Conservation (phyloP, 176 grass and related monocot genomes). For the Alloteropsis semialata region DNA sequence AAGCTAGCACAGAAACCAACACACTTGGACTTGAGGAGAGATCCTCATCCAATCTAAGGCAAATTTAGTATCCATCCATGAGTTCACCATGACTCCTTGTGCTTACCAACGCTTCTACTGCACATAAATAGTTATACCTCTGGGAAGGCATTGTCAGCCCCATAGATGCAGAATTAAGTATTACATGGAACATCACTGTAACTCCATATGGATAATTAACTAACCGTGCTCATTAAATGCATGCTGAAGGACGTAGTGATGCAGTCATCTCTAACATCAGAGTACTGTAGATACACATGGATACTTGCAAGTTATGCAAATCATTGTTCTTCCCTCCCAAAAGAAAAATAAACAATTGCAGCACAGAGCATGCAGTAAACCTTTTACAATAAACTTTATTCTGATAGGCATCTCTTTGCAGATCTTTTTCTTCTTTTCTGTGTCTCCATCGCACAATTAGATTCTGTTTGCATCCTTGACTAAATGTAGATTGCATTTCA, state of each 20-base stretch:
- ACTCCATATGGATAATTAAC: not conserved
- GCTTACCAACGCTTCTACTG: not conserved
- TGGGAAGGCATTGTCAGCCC: not conserved
- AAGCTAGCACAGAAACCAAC: not conserved
- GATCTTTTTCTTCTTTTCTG: not conserved
- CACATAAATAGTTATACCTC: not conserved
- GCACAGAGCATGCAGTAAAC: not conserved
- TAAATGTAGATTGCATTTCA: not conserved
- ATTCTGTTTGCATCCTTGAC: slow-evolving; percentile 3
- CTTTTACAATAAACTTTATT: not conserved
- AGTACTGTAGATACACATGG: not conserved
- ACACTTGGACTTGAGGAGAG: not conserved
- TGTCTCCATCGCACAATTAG: not conserved
- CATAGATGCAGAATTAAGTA: not conserved
- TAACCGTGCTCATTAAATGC: not conserved
- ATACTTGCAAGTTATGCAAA: not conserved
- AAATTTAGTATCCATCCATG: slow-evolving; percentile 11
- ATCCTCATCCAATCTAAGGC: not conserved
- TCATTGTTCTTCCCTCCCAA: not conserved
- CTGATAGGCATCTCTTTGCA: not conserved
- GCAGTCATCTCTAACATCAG: not conserved
- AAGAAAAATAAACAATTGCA: not conserved
- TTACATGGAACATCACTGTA: not conserved
- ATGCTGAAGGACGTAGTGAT: not conserved
- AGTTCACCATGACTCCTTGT: not conserved